Percentiles rank a stretch among this genome's conserved stretches.
Evolutionary conservation across 2,329 filamentous ascomycete genomes (phyloP).

Genomic region (Albifimbria verrucaria): DNA sequence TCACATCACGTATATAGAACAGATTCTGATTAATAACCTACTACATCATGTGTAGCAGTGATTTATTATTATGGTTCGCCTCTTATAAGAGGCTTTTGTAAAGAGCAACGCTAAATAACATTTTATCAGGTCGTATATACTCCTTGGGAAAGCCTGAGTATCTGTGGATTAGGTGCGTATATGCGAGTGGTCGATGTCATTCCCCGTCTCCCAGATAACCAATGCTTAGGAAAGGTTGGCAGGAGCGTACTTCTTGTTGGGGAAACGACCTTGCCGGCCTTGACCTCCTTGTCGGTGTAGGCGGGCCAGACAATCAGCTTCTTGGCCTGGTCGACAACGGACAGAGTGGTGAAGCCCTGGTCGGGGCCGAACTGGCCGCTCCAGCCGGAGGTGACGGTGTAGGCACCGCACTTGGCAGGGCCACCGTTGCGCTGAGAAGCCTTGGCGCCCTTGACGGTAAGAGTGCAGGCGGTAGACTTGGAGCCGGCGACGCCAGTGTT

Average conservation of each 20-base stretch:
- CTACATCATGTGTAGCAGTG: background rate
- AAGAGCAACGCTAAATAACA: background rate
- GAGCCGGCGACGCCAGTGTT: slow-evolving; percentile 39
- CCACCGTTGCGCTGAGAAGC: slow-evolving; percentile 34
- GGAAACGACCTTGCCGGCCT: slow-evolving; percentile 41
- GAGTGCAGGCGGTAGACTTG: slow-evolving; percentile 14
- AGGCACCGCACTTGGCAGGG: slow-evolving; percentile 43
- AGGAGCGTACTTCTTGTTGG: slow-evolving; percentile 45
- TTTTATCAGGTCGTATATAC: background rate
- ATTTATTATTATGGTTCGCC: background rate
- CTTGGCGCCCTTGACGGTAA: slow-evolving; percentile 27
- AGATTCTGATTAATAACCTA: too few species aligned
- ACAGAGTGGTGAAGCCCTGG: slow-evolving; percentile 52
- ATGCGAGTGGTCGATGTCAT: background rate
- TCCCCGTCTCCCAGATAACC: background rate
- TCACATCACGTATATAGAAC: too few species aligned
- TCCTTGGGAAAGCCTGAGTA: background rate
- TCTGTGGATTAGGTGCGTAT: background rate
- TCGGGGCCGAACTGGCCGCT: slow-evolving; percentile 50
- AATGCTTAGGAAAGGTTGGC: slow-evolving; percentile 13
- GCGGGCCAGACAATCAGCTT: slow-evolving; percentile 48
- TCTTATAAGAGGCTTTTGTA: background rate
- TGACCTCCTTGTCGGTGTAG: slow-evolving; percentile 51
- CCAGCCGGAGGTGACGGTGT: slow-evolving; percentile 52
- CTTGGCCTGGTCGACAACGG: slow-evolving; percentile 41